phyloP scores from a whole-genome alignment of 2,329 filamentous ascomycete species.

The Clarireedia sp. region DNA sequence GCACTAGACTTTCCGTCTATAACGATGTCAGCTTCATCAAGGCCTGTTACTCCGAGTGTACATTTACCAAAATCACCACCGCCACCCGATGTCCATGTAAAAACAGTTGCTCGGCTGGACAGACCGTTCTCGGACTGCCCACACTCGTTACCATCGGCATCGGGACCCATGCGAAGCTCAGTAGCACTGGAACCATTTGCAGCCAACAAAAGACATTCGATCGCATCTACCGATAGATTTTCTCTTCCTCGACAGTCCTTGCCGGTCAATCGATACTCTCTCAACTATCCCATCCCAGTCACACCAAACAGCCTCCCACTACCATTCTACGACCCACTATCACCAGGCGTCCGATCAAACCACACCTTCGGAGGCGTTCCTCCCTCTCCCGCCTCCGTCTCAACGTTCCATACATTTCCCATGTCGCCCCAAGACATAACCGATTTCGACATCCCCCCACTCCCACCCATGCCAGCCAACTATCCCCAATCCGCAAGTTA shows the following conservation, averaged over 20 bases:
- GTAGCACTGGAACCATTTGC: neutral
- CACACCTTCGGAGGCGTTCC: constrained; percentile 4
- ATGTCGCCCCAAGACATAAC: neutral
- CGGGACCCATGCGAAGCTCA: neutral
- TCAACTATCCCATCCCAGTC: neutral
- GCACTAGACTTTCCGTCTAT: neutral
- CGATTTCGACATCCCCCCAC: neutral
- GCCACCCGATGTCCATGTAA: neutral
- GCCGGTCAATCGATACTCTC: neutral
- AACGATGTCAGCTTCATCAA: neutral
- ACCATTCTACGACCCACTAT: neutral
- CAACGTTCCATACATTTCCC: constrained; percentile 3
- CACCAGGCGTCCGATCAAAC: neutral
- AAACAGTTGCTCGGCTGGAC: neutral
- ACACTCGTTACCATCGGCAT: neutral
- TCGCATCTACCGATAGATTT: neutral
- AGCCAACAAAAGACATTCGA: neutral
- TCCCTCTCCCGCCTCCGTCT: neutral
- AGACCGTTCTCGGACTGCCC: neutral
- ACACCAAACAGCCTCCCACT: neutral
- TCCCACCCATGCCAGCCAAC: neutral
- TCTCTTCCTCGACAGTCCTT: neutral
- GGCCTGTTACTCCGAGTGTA: neutral
- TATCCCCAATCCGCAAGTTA: neutral
- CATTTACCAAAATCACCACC: neutral